phyloP scores from a whole-genome alignment of 2,329 filamentous ascomycete genomes.

The Chaetoscypha palmicola region DNA sequence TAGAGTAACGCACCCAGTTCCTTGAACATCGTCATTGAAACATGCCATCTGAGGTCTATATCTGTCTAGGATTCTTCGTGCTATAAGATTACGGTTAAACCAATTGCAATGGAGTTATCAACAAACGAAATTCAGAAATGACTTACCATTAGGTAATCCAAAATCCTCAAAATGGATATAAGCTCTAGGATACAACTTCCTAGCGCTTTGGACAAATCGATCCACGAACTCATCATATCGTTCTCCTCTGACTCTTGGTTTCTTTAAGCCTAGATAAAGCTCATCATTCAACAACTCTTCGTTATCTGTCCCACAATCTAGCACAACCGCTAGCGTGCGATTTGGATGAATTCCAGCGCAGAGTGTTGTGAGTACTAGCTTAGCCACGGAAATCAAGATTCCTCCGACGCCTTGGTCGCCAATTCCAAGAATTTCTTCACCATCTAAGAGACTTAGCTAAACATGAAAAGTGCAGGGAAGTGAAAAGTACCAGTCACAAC shows the following conservation, averaged over 20 bases:
- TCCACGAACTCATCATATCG: conserved; percentile 73
- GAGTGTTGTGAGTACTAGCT: conserved; percentile 73
- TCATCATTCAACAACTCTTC: conserved; percentile 65
- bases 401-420: conserved; percentile 84
- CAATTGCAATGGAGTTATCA: too few relatives aligned
- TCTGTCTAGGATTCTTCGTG: conserved; percentile 65
- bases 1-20: conserved; percentile 79
- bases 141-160: conserved; percentile 60
- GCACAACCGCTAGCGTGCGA: conserved; percentile 68
- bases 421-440: conserved; percentile 74
- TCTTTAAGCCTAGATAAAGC: conserved; percentile 68
- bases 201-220: conserved; percentile 60
- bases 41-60: conserved; percentile 70
- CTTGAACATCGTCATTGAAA: conserved; percentile 90
- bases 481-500: conserved; percentile 63
- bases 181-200: conserved; percentile 66
- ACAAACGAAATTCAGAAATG: too few relatives aligned
- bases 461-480: conserved; percentile 36
- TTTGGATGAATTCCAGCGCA: conserved; percentile 83
- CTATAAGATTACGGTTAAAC: too few relatives aligned
- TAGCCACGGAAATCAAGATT: conserved; percentile 77
- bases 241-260: conserved; percentile 60
- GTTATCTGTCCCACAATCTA: conserved; percentile 85
- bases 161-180: conserved; percentile 92
- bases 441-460: conserved; percentile 35